These are phyloP conservation scores for Dactylorhiza incarnata DNA, from an alignment of 106 monocot species.

Conservation along the genomic window DNA sequence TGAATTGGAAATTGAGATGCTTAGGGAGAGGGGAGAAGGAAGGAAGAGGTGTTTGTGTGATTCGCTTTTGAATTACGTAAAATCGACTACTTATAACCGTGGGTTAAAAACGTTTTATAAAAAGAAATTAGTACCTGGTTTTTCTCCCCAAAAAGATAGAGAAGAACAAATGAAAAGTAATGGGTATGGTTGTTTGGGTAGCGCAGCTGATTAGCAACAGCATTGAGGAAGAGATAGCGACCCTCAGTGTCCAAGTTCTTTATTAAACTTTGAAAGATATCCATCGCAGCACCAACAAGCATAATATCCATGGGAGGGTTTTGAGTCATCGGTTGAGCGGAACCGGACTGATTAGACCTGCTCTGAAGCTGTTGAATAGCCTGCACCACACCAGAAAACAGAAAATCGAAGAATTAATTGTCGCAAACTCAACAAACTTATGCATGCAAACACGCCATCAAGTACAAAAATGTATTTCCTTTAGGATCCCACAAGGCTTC, in stretches of 20 bases:
- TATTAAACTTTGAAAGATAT: constrained; percentile 65
- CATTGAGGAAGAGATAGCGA: constrained; percentile 89
- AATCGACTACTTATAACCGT: too few species aligned
- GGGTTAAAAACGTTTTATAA: not conserved
- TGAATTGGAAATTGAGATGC: not conserved
- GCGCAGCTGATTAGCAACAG: constrained; percentile 85
- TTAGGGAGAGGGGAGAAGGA: not conserved
- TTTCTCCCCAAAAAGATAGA: constrained; percentile 78
- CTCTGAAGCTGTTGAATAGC: constrained; percentile 79
- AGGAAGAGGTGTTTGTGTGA: not conserved
- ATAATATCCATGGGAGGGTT: constrained; percentile 55
- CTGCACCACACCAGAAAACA: constrained; percentile 22
- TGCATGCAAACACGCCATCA: not conserved
- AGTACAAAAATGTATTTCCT: not conserved
- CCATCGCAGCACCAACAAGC: constrained; percentile 68
- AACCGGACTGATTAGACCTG: constrained; percentile 44
- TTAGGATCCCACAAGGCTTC: not conserved
- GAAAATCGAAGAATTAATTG: not conserved
- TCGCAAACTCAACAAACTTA: not conserved
- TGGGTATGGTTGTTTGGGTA: constrained; percentile 97
- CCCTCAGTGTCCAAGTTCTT: constrained; percentile 80
- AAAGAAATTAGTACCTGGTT: constrained; percentile 37
- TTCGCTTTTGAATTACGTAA: too few species aligned
- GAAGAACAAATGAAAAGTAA: constrained; percentile 88
- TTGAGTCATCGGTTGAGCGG: constrained; percentile 41